Base-by-base conservation (phyloP, 164 flowering plant species). In the Umbellularia californica region DNA sequence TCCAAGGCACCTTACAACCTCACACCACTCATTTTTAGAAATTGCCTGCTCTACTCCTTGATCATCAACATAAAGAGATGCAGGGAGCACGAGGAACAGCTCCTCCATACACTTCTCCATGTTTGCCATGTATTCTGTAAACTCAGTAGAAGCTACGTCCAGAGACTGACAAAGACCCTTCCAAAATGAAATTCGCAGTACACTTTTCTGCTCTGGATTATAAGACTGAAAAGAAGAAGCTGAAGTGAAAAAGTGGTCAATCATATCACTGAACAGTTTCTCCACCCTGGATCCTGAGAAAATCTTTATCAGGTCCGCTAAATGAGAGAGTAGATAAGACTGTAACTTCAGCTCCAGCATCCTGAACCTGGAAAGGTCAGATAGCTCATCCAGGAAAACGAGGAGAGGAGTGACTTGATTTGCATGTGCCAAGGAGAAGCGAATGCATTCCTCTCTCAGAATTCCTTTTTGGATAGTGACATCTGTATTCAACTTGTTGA, bases 181-280 rank as follows among this genome's bases (percentile, higher is more conserved):
- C 98, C 99, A 96, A 83, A 90, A 89, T 20, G 94, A 90, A 72
- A 83, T 77, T 23, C 89, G 84, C 69, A 96, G 77, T 28, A 77
- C 75, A 60, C 80, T 83, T 80, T 84, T 84, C 80, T 86, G 78
- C 66, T 73, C 77, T 47, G 77, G 50, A 69, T 77, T 75, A 77
- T 81, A 82, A 5, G 41, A 77, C 67, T 78, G 82, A 66, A 80
- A 73, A 14, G 85, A 80, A 66, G 87, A 79, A 73, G 68, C 33
- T 68, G 84, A 77, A 67, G 84, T 82, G 33, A 82, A 73, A 12
- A 95, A 80, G 80, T 83, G 86, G 27, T 75, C 69, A 68, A 82
- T 68, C 70, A 92, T 75, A 75, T 92, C 95, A 72, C 82, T 81
- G 71, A 87, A 87, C 66, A 96, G 81, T 76, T 90, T 92, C 81